These are phyloP conservation scores for Nakaseomyces sp. DNA, from an alignment of 1,139 yeast species.

Conservation along the genomic window DNA sequence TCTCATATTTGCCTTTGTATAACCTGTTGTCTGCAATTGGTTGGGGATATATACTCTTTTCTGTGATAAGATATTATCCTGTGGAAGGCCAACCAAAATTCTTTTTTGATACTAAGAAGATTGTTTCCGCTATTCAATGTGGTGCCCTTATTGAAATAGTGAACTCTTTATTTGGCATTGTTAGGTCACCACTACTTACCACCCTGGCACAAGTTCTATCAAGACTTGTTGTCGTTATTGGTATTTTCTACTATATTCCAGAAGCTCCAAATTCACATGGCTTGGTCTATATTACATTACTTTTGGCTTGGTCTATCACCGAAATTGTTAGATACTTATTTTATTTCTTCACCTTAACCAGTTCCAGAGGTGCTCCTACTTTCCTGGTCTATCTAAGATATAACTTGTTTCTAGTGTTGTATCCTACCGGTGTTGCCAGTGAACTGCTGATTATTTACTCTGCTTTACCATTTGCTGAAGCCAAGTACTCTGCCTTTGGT, in stretches of 20 bases:
- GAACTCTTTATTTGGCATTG: constrained; percentile 70
- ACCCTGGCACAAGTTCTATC: constrained; percentile 83
- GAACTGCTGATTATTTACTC: constrained; percentile 65
- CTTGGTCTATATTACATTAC: constrained; percentile 57
- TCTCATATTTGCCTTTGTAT: constrained; percentile 37
- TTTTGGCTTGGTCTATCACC: constrained; percentile 82
- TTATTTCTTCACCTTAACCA: constrained; percentile 47
- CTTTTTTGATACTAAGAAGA: constrained; percentile 49
- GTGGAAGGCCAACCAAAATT: constrained; percentile 48
- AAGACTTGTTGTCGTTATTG: constrained; percentile 73
- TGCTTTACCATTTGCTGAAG: constrained; percentile 56
- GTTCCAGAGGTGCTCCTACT: constrained; percentile 40
- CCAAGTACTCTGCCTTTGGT: constrained; percentile 43
- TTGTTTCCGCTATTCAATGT: constrained; percentile 68
- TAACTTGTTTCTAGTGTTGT: constrained; percentile 70
- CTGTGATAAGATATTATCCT: constrained; percentile 37
- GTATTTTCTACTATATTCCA: constrained; percentile 70
- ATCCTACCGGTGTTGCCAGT: constrained; percentile 85
- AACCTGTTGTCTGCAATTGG: constrained; percentile 58
- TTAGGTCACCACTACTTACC: constrained; percentile 75
- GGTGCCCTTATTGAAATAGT: constrained; percentile 73
- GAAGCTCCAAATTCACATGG: constrained; percentile 45
- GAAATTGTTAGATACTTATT: constrained; percentile 83
- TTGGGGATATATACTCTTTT: constrained; percentile 55
- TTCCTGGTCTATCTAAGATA: constrained; percentile 69